Evolutionary conservation across 768 basidiomycete species (phyloP).

Genomic region (Leccinum obscurum): DNA sequence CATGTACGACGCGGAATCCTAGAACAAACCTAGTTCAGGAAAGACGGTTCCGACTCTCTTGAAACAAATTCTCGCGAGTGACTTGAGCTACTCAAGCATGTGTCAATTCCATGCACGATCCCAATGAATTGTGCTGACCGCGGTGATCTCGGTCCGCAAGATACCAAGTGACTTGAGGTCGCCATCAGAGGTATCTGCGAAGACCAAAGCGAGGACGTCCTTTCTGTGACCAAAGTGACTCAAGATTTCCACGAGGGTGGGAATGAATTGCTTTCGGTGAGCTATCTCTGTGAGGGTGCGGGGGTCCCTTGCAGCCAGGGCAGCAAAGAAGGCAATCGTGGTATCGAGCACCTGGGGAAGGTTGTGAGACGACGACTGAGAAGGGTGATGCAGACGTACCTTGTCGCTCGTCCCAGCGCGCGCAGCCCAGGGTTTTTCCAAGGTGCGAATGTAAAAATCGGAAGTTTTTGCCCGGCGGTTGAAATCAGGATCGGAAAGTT

Average conservation of each 20-base stretch:
- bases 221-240: slow-evolving; percentile 30
- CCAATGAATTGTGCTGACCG: slow-evolving; percentile 41
- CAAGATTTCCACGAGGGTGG: slow-evolving; percentile 47
- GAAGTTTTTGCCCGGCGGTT: slow-evolving; percentile 77
- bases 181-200: slow-evolving; percentile 34
- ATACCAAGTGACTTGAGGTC: slow-evolving; percentile 55
- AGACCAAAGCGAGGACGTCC: slow-evolving; percentile 52
- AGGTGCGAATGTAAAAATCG: slow-evolving; percentile 68
- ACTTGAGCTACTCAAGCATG: slow-evolving; percentile 31
- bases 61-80: slow-evolving; percentile 36
- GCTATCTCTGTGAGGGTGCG: slow-evolving; percentile 57
- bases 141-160: slow-evolving; percentile 53
- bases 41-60: slow-evolving; percentile 34
- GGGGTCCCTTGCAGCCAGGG: slow-evolving; percentile 61
- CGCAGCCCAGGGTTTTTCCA: slow-evolving; percentile 61
- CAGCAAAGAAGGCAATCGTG: slow-evolving; percentile 59
- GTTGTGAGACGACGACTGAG: not conserved
- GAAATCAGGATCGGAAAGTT: slow-evolving; percentile 73
- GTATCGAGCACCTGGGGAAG: slow-evolving; percentile 59
- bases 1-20: not conserved
- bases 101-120: slow-evolving; percentile 8
- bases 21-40: slow-evolving; percentile 20
- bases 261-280: slow-evolving; percentile 34
- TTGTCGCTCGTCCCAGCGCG: slow-evolving; percentile 65
- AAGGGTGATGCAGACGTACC: slow-evolving; percentile 30